phyloP scores from a whole-genome alignment of 306 rosid species.

The Sicyos edulis region DNA sequence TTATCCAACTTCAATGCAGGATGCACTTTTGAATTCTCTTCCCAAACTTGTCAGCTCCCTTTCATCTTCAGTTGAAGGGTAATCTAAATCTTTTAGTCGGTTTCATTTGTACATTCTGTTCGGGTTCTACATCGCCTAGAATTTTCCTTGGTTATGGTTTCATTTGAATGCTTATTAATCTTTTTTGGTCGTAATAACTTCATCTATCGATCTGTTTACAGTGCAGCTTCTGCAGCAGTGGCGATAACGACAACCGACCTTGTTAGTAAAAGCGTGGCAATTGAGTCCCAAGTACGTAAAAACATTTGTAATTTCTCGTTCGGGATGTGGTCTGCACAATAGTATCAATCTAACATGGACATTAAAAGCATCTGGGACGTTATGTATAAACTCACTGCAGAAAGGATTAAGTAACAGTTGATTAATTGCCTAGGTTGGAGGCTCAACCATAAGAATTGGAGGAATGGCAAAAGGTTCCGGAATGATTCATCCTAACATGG shows the following conservation, averaged over 20 bases:
- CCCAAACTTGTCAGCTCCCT: constrained; percentile 58
- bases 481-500: constrained; percentile 99
- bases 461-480: constrained; percentile 99
- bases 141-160: not conserved
- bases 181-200: constrained; percentile 23
- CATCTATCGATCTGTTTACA: constrained; percentile 37
- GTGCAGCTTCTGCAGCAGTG: constrained; percentile 91
- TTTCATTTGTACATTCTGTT: not conserved
- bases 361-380: not conserved
- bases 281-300: constrained; percentile 63
- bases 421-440: constrained; percentile 57
- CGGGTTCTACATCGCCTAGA: not conserved
- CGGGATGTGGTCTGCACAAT: not conserved
- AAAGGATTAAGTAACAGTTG: constrained; percentile 1
- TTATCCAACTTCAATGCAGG: constrained; percentile 46
- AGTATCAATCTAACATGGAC: not conserved
- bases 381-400: not conserved
- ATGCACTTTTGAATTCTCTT: constrained; percentile 64
- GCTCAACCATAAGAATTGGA: constrained; percentile 60
- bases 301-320: constrained; percentile 17
- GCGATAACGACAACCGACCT: constrained; percentile 96
- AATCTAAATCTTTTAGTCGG: constrained; percentile 21
- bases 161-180: not conserved
- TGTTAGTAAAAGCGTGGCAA: constrained; percentile 90
- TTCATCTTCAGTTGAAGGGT: constrained; percentile 64